phyloP scores from a whole-genome alignment of 2,329 filamentous ascomycete genomes.

The Sporothrix humicola region DNA sequence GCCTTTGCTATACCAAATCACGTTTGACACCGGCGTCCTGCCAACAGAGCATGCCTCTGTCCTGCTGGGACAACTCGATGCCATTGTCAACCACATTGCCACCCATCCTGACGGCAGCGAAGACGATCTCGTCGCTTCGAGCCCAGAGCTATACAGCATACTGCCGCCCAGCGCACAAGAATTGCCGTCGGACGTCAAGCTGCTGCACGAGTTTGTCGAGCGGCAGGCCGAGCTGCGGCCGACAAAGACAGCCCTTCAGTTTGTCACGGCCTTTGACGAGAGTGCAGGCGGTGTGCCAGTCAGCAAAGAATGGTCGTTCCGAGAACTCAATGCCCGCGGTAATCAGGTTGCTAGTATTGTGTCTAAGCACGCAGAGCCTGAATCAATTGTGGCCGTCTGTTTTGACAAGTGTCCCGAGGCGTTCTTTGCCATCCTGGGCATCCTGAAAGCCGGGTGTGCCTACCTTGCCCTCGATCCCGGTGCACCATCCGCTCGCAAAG shows the following conservation, averaged over 20 bases:
- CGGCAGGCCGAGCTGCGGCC: conserved; percentile 61
- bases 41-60: conserved; percentile 70
- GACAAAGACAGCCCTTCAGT: conserved; percentile 73
- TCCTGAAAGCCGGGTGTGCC: conserved; percentile 80
- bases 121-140: conserved; percentile 46
- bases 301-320: conserved; percentile 72
- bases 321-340: conserved; percentile 70
- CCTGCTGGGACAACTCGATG: conserved; percentile 74
- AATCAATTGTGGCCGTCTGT: conserved; percentile 73
- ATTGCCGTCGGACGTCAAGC: conserved; percentile 61
- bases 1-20: conserved; percentile 66
- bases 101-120: conserved; percentile 52
- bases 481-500: conserved; percentile 73
- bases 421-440: conserved; percentile 79
- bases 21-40: conserved; percentile 67
- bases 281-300: conserved; percentile 45
- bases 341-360: conserved; percentile 76
- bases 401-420: conserved; percentile 87
- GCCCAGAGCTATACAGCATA: conserved; percentile 64
- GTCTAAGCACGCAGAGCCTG: conserved; percentile 54
- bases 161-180: conserved; percentile 63
- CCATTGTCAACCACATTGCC: conserved; percentile 65
- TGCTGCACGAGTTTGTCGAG: conserved; percentile 83
- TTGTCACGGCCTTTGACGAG: conserved; percentile 64
- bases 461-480: conserved; percentile 81